These are phyloP conservation scores for Fusarium sp. DNA, from an alignment of 2,329 filamentous ascomycete species.

Conservation along the genomic window DNA sequence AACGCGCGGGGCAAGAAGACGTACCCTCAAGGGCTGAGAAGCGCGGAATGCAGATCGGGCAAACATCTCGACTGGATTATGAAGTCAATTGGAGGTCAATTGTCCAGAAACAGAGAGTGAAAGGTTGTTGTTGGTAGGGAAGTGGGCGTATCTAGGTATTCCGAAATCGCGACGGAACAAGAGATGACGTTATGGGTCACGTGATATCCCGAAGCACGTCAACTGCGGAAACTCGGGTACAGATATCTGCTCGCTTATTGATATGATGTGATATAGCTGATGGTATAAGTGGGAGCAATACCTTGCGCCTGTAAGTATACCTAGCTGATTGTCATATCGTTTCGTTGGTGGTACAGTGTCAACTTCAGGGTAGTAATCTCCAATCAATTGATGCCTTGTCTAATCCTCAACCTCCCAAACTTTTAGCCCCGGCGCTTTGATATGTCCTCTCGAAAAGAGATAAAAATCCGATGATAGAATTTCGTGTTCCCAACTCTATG, in stretches of 20 bases:
- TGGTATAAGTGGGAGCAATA: neutral
- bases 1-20: slow-evolving; percentile 43
- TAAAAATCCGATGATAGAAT: neutral
- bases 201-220: slow-evolving; percentile 31
- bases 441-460: neutral
- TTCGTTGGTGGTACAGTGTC: neutral
- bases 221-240: slow-evolving; percentile 9
- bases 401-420: neutral
- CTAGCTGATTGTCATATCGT: neutral
- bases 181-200: slow-evolving; percentile 43
- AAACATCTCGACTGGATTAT: slow-evolving; percentile 68
- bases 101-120: slow-evolving; percentile 28
- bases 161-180: slow-evolving; percentile 27
- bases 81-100: slow-evolving; percentile 45
- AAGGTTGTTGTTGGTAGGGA: slow-evolving; percentile 25
- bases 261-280: neutral
- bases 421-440: neutral
- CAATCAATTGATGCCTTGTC: neutral
- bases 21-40: slow-evolving; percentile 75
- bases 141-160: slow-evolving; percentile 34
- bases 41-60: slow-evolving; percentile 74
- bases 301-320: neutral
- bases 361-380: neutral
- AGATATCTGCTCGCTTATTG: neutral
- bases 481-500: neutral